Percentiles rank a stretch among this genome's conserved stretches.
These are phyloP conservation scores for Vitis riparia DNA, from an alignment of 164 flowering plant genomes.

Conservation along the genomic window DNA sequence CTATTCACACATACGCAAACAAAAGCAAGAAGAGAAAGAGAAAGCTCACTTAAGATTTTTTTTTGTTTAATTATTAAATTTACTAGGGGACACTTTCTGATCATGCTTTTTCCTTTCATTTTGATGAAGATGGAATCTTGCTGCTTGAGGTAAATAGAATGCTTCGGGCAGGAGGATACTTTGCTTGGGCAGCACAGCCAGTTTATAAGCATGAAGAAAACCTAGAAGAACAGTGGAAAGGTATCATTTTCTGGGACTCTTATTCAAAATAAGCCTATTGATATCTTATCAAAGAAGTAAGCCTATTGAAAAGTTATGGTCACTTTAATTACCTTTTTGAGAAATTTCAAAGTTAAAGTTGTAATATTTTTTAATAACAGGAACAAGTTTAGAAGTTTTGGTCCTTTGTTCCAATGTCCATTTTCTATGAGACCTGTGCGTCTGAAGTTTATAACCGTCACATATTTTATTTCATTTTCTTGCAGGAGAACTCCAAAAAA, in stretches of 20 bases:
- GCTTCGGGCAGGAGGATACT: constrained; percentile 86
- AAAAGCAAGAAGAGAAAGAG: too few relatives aligned
- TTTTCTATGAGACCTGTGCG: neutral
- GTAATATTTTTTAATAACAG: too few relatives aligned
- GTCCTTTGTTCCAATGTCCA: neutral
- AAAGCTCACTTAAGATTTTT: too few relatives aligned
- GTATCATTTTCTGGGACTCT: constrained; percentile 28
- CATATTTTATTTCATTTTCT: neutral
- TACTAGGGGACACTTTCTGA: constrained; percentile 6
- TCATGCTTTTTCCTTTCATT: constrained; percentile 4
- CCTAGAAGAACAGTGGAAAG: constrained; percentile 80
- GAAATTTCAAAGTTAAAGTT: too few relatives aligned
- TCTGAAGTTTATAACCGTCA: neutral
- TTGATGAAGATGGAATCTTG: constrained; percentile 56
- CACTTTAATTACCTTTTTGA: too few relatives aligned
- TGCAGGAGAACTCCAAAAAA: neutral
- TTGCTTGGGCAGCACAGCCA: constrained; percentile 95
- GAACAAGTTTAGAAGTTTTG: neutral
- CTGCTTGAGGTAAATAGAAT: constrained; percentile 86
- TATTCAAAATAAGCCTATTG: too few relatives aligned
- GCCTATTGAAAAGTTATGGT: too few relatives aligned
- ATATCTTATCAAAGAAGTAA: too few relatives aligned
- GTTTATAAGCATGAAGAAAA: constrained; percentile 78
- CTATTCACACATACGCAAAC: too few relatives aligned
- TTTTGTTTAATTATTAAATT: too few relatives aligned